A percentile compares a stretch with the other conserved stretches of the same genome.
phyloP scores from a whole-genome alignment of 108 stramenopile species.

The Fistulifera solaris region DNA sequence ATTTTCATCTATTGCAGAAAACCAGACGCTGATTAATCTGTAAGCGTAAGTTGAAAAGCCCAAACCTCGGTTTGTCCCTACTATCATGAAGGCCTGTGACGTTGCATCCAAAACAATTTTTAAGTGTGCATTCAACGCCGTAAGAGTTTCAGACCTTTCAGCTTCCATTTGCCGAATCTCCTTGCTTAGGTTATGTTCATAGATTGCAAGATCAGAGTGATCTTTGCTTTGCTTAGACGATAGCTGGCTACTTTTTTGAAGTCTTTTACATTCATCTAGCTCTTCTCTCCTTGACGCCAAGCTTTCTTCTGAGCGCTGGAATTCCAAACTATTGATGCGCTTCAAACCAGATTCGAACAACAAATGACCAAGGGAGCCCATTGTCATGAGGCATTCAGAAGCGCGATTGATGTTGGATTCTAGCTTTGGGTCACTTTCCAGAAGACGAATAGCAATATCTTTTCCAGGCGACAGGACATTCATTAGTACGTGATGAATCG shows the following conservation, averaged over 20 bases:
- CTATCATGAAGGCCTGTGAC: conserved; percentile 39
- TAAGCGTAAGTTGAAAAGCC: conserved; percentile 52
- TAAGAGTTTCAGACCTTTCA: conserved; percentile 30
- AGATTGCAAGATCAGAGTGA: conserved; percentile 11
- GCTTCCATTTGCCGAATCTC: conserved; percentile 18
- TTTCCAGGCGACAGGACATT: conserved; percentile 55
- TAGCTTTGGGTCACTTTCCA: neutral
- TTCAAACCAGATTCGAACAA: conserved; percentile 7
- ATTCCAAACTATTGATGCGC: conserved; percentile 51
- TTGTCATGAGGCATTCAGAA: neutral
- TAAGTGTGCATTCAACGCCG: conserved; percentile 33
- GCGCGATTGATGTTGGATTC: no score
- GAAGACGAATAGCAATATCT: conserved; percentile 1
- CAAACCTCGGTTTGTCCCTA: conserved; percentile 22
- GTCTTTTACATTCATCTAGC: conserved; percentile 25
- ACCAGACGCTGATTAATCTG: conserved; percentile 66
- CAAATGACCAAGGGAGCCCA: neutral
- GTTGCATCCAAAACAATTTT: conserved; percentile 46
- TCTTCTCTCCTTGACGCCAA: conserved; percentile 34
- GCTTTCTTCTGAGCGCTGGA: conserved; percentile 40
- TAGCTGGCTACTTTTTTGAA: conserved; percentile 13
- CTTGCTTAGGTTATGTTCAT: conserved; percentile 12
- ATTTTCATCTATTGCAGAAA: conserved; percentile 32
- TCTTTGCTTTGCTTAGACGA: conserved; percentile 8
- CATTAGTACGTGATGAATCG: conserved; percentile 44